These are phyloP conservation scores for Leishmania aethiopica DNA, from an alignment of 208 protist genomes.

Conservation along the genomic window DNA sequence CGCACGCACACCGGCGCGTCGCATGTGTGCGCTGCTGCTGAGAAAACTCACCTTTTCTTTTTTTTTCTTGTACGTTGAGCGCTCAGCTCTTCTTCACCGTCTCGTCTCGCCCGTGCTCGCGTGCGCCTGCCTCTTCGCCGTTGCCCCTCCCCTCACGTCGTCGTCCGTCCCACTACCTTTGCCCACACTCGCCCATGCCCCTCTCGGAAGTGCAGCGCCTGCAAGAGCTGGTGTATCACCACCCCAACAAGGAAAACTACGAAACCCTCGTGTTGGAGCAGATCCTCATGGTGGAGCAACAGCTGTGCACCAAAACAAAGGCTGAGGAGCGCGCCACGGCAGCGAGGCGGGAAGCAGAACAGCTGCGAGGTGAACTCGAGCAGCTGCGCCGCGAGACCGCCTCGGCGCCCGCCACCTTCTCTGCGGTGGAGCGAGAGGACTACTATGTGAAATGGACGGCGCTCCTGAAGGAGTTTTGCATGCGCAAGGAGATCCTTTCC, in stretches of 20 bases:
- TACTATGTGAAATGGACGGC: conserved; percentile 39
- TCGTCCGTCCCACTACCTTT: not conserved
- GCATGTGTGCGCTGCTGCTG: too few species aligned
- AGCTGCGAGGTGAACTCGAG: conserved; percentile 14
- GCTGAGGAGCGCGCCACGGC: conserved; percentile 17
- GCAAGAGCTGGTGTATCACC: conserved; percentile 22
- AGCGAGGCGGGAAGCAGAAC: conserved; percentile 1
- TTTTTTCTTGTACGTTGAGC: not conserved
- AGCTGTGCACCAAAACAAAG: conserved; percentile 13
- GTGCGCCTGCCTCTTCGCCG: not conserved
- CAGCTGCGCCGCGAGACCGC: conserved; percentile 29
- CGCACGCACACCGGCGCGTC: not conserved
- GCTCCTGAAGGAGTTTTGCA: conserved; percentile 52
- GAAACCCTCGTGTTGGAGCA: conserved; percentile 37
- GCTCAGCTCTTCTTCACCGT: conserved; percentile 1
- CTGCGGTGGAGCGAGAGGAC: conserved; percentile 13
- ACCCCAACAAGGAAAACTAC: conserved; percentile 29
- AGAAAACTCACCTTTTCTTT: not conserved
- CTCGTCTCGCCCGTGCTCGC: not conserved
- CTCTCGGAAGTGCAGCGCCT: conserved; percentile 25
- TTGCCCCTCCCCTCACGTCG: not conserved
- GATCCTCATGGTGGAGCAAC: conserved; percentile 25
- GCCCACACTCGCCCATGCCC: conserved; percentile 30
- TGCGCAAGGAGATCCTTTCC: conserved; percentile 52
- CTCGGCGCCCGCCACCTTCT: not conserved